Evolutionary conservation across 2,329 filamentous ascomycete genomes (phyloP).

Genomic region (Monilinia fructicola): DNA sequence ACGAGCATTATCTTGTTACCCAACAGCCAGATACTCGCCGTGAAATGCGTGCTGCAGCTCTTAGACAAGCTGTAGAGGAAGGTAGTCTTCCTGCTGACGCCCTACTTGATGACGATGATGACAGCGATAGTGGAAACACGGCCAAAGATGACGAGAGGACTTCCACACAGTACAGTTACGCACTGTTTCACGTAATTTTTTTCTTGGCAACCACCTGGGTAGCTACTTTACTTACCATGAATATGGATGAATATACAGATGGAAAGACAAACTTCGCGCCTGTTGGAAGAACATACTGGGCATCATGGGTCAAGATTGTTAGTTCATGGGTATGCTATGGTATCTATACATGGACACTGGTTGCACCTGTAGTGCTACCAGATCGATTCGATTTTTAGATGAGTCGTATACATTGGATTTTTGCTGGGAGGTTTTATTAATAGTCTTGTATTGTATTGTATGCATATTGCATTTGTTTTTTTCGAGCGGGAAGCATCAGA

Average conservation of each 20-base stretch:
- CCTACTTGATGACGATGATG: constrained; percentile 69
- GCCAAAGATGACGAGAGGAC: constrained; percentile 83
- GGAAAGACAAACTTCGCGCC: constrained; percentile 81
- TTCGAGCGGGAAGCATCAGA: not conserved
- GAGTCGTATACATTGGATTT: not conserved
- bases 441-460: constrained; percentile 14
- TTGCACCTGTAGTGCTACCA: constrained; percentile 81
- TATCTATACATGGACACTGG: constrained; percentile 89
- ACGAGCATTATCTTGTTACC: constrained; percentile 85
- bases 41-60: constrained; percentile 89
- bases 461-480: constrained; percentile 22
- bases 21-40: constrained; percentile 76
- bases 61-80: constrained; percentile 88
- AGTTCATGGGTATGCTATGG: constrained; percentile 95
- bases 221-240: constrained; percentile 82
- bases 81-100: constrained; percentile 90
- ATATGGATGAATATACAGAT: constrained; percentile 63
- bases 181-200: constrained; percentile 96
- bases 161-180: constrained; percentile 93
- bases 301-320: constrained; percentile 98
- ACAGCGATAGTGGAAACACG: constrained; percentile 57
- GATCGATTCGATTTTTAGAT: constrained; percentile 66
- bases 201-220: constrained; percentile 96
- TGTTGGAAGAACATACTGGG: constrained; percentile 93
- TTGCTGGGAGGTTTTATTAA: not conserved